phyloP scores from a whole-genome alignment of 805 yeast species.

The Ogataea naganishii region DNA sequence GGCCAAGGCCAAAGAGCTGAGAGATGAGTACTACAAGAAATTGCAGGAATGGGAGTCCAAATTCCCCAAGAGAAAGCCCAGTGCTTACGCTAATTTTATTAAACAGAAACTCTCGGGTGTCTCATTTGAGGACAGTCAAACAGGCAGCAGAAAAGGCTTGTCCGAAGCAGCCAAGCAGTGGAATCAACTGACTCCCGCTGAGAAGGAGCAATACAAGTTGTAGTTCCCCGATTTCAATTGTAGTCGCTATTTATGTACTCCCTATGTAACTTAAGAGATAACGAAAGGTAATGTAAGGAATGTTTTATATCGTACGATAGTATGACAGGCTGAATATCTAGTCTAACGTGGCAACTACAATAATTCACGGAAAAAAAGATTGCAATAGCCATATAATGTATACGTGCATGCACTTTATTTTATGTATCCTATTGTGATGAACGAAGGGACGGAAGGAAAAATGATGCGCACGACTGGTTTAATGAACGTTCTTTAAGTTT shows the following conservation, averaged over 20 bases:
- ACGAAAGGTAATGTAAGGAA: neutral
- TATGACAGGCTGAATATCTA: neutral
- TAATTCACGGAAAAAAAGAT: neutral
- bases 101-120: neutral
- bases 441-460: neutral
- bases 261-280: neutral
- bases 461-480: too few relatives aligned
- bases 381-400: neutral
- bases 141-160: neutral
- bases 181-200: conserved; percentile 1
- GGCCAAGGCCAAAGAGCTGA: neutral
- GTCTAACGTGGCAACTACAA: neutral
- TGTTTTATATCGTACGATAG: neutral
- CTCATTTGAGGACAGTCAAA: neutral
- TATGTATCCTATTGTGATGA: too few relatives aligned
- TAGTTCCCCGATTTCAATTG: too few relatives aligned
- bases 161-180: neutral
- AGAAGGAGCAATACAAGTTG: neutral
- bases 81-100: neutral
- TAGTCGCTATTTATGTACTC: too few relatives aligned
- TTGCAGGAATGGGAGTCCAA: conserved; percentile 25
- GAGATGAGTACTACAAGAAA: conserved; percentile 19
- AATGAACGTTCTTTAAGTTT: too few relatives aligned
- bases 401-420: too few relatives aligned
- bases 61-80: conserved; percentile 9